Conservation (phyloP, 345 rosid genomes). For the Alliaria petiolata region DNA sequence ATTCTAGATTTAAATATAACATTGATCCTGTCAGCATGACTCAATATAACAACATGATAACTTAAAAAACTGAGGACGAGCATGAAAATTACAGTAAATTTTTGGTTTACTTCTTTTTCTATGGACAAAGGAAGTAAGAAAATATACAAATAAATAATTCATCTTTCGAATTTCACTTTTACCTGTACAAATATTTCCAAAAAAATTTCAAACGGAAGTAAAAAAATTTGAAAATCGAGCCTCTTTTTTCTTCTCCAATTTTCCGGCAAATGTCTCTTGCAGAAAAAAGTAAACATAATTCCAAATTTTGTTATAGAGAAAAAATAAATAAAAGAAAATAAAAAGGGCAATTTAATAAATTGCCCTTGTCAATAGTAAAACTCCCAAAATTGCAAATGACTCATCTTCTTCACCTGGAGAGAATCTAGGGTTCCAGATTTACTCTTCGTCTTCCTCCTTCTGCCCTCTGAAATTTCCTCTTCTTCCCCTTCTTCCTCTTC, state of each 20-base stretch:
- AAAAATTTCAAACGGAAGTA: no score
- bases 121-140: no score
- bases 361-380: conserved; percentile 13
- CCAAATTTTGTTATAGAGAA: neutral
- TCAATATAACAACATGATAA: conserved; percentile 12
- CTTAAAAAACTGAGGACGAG: neutral
- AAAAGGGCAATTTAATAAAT: conserved; percentile 22
- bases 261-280: neutral
- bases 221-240: neutral
- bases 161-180: neutral
- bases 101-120: no score
- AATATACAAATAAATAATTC: no score
- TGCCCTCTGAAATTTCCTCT: neutral
- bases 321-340: neutral
- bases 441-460: conserved; percentile 21
- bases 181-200: neutral
- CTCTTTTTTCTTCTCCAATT: neutral
- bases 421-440: conserved; percentile 37
- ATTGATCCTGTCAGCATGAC: neutral
- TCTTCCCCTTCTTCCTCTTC: neutral
- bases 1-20: neutral
- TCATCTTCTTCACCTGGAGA: conserved; percentile 35
- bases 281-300: neutral
- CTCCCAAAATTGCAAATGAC: conserved; percentile 25
- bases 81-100: neutral